These are phyloP conservation scores for Citrus sp. DNA, from an alignment of 345 rosid genomes.

Conservation along the genomic window DNA sequence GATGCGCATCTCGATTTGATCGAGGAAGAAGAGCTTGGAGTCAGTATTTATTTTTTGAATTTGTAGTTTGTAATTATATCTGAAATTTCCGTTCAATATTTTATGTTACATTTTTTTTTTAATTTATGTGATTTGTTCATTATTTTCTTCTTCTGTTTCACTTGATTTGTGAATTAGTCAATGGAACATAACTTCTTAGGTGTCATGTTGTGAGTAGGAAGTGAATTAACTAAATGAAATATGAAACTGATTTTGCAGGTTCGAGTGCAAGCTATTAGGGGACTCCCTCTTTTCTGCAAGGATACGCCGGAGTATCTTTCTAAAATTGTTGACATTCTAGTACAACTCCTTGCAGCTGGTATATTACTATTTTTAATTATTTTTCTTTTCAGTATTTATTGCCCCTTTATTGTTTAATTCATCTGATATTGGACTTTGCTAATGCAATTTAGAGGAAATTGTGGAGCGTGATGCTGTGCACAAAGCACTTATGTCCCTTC, in stretches of 20 bases:
- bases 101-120: neutral
- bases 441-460: constrained; percentile 56
- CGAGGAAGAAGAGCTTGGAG: constrained; percentile 94
- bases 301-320: constrained; percentile 73
- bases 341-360: constrained; percentile 79
- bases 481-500: constrained; percentile 89
- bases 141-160: neutral
- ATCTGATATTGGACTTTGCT: constrained; percentile 13
- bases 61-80: neutral
- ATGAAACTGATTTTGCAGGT: constrained; percentile 43
- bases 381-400: neutral
- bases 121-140: neutral
- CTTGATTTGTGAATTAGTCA: neutral
- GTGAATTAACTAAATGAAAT: neutral
- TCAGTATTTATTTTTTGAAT: constrained; percentile 23
- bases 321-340: constrained; percentile 85
- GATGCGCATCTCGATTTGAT: constrained; percentile 82
- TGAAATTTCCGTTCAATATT: neutral
- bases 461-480: constrained; percentile 98
- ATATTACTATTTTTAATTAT: constrained; percentile 9
- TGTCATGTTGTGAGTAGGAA: neutral
- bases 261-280: constrained; percentile 97
- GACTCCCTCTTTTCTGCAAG: constrained; percentile 93
- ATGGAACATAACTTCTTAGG: no score
- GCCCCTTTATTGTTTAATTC: neutral